A percentile compares a stretch with the other conserved stretches of the same genome.
Evolutionary conservation across 2,329 filamentous ascomycete species (phyloP).

Genomic region (Helotiales sp.): DNA sequence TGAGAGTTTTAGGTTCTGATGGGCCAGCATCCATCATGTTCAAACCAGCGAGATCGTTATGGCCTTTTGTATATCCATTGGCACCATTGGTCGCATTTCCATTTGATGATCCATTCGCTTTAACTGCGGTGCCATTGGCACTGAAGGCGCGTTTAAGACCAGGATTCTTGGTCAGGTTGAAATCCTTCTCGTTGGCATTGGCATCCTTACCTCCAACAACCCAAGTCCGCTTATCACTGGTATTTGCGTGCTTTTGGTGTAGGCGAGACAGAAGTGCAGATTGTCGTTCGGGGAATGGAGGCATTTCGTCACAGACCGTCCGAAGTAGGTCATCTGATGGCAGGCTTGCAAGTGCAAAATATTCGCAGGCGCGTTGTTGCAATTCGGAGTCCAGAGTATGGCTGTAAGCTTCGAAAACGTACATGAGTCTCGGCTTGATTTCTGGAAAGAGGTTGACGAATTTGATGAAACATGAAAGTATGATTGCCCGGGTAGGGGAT

Average conservation of each 20-base stretch:
- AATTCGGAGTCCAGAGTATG: constrained; percentile 94
- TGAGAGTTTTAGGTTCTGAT: constrained; percentile 61
- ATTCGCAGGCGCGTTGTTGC: constrained; percentile 96
- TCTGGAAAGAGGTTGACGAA: constrained; percentile 98
- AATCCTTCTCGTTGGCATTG: constrained; percentile 79
- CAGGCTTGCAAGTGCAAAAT: constrained; percentile 81
- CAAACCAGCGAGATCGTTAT: constrained; percentile 77
- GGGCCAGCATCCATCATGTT: constrained; percentile 71
- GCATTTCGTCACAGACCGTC: constrained; percentile 98
- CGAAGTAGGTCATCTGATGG: constrained; percentile 89
- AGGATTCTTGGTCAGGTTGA: constrained; percentile 78
- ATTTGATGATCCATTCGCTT: constrained; percentile 52
- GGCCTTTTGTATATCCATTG: constrained; percentile 57
- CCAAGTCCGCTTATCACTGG: constrained; percentile 96
- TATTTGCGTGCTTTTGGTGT: constrained; percentile 91
- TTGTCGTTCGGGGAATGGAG: constrained; percentile 92
- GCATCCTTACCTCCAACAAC: constrained; percentile 96
- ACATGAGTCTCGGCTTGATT: constrained; percentile 92
- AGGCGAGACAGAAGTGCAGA: constrained; percentile 90
- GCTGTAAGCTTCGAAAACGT: constrained; percentile 89
- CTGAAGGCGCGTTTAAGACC: constrained; percentile 89
- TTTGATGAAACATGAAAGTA: constrained; percentile 94
- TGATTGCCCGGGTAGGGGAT: constrained; percentile 87
- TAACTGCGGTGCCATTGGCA: constrained; percentile 48
- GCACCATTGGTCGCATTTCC: constrained; percentile 53